Evolutionary conservation across 1,284 basidiomycete genomes (phyloP).

Genomic region (Irpex sp.): DNA sequence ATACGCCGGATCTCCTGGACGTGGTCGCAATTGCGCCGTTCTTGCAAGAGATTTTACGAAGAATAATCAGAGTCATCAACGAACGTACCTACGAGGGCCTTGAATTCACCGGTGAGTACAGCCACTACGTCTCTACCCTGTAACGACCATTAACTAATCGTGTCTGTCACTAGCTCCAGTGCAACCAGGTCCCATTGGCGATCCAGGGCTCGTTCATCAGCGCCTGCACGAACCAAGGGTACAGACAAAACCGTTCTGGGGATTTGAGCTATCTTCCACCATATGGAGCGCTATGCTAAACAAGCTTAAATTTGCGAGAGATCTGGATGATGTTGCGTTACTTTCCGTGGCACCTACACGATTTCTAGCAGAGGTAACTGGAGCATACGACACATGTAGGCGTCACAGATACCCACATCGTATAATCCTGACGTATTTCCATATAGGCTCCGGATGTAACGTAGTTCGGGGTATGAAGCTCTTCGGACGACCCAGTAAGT

Average conservation of each 20-base stretch:
- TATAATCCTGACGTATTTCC: not conserved
- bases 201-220: too few species aligned
- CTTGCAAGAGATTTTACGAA: not conserved
- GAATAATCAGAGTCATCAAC: not conserved
- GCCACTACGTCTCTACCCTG: too few species aligned
- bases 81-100: too few species aligned
- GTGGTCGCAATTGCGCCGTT: not conserved
- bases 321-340: too few species aligned
- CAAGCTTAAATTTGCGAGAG: too few species aligned
- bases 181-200: too few species aligned
- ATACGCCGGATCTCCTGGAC: not conserved
- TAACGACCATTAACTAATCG: not conserved
- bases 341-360: not conserved
- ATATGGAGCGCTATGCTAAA: too few species aligned
- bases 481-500: conserved; percentile 20
- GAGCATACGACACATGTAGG: not conserved
- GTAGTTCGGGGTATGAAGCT: conserved; percentile 15
- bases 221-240: not conserved
- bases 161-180: not conserved
- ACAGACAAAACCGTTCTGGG: too few species aligned
- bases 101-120: too few species aligned
- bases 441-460: conserved; percentile 18
- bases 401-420: not conserved
- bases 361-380: not conserved
- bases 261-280: too few species aligned